These are phyloP conservation scores for Caryopteris hybrid DNA, from an alignment of 305 asterid species.

Conservation along the genomic window DNA sequence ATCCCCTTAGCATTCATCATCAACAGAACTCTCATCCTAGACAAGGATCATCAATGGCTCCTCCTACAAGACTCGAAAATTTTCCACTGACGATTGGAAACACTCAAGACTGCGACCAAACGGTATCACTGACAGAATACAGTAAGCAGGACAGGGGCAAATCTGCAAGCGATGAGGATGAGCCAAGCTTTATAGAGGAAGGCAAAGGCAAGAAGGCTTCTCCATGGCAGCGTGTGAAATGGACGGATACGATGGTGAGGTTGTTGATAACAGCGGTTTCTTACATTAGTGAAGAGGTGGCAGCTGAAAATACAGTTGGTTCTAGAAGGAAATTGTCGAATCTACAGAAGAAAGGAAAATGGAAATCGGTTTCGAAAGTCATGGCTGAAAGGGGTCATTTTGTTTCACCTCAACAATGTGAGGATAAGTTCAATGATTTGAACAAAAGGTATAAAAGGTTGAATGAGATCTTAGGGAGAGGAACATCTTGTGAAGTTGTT, in stretches of 20 bases:
- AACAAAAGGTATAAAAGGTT: constrained; percentile 73
- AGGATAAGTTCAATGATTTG: constrained; percentile 67
- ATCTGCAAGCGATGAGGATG: constrained; percentile 62
- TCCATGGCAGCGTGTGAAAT: constrained; percentile 75
- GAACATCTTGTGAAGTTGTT: constrained; percentile 70
- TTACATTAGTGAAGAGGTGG: constrained; percentile 51
- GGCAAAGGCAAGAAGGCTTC: constrained; percentile 47
- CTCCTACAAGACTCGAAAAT: constrained; percentile 34
- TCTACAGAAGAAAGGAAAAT: constrained; percentile 64
- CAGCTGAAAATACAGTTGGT: constrained; percentile 31
- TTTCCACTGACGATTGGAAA: constrained; percentile 42
- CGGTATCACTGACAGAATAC: constrained; percentile 23
- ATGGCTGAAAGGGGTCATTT: constrained; percentile 79
- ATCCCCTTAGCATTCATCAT: constrained; percentile 17
- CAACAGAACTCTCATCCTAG: constrained; percentile 28
- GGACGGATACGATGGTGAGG: constrained; percentile 70
- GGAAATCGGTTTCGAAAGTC: constrained; percentile 68
- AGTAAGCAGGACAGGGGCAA: constrained; percentile 38
- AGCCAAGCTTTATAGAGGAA: constrained; percentile 33
- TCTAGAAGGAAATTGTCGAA: constrained; percentile 39
- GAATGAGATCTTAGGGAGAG: constrained; percentile 66
- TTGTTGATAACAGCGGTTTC: constrained; percentile 64
- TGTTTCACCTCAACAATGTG: constrained; percentile 80
- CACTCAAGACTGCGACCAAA: constrained; percentile 29
- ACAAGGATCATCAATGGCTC: constrained; percentile 31